Evolutionary conservation across 345 rosid species (phyloP).

Genomic region (Eucalyptus marginata): DNA sequence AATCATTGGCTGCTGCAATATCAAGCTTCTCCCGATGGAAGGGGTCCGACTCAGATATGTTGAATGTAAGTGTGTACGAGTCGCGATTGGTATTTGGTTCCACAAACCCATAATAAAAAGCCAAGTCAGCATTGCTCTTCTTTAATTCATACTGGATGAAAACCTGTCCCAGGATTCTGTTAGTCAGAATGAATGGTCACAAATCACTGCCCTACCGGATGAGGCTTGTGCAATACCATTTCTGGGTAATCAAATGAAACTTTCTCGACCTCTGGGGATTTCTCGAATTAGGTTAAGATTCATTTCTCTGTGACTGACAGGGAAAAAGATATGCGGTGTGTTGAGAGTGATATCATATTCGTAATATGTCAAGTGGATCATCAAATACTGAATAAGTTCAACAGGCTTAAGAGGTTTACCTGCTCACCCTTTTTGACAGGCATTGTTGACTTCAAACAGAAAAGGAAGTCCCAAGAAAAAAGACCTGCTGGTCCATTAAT

Average conservation of each 20-base stretch:
- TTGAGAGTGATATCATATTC: not conserved
- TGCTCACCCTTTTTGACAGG: too few relatives aligned
- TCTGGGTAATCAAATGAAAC: not conserved
- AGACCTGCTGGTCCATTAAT: too few relatives aligned
- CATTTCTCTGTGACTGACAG: not conserved
- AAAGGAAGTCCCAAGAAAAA: too few relatives aligned
- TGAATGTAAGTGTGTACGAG: not conserved
- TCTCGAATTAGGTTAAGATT: not conserved
- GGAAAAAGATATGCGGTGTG: not conserved
- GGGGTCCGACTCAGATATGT: not conserved
- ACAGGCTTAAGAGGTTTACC: too few relatives aligned
- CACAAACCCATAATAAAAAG: slow-evolving; percentile 5
- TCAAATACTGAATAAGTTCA: too few relatives aligned
- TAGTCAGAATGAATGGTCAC: not conserved
- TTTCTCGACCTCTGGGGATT: not conserved
- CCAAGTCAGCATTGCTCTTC: slow-evolving; percentile 7
- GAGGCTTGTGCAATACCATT: not conserved
- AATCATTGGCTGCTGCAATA: not conserved
- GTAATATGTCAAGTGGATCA: too few relatives aligned
- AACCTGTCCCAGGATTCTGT: not conserved
- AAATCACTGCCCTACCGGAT: not conserved
- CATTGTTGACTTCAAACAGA: too few relatives aligned
- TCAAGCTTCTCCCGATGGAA: not conserved
- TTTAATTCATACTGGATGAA: slow-evolving; percentile 7
- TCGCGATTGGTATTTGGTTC: not conserved